phyloP scores from a whole-genome alignment of 345 rosid species.

The Camelina laxa region DNA sequence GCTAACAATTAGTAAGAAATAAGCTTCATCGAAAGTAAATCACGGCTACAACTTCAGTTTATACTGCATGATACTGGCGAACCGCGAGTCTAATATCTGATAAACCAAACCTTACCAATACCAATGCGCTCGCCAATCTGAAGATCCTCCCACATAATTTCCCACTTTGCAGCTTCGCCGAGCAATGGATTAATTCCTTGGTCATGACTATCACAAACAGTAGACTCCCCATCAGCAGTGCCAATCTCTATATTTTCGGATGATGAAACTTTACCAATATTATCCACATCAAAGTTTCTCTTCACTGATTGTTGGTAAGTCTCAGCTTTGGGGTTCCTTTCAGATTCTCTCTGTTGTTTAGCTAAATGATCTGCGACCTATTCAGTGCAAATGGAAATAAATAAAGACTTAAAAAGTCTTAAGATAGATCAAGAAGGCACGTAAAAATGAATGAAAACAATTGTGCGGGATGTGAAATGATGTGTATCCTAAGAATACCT shows the following conservation, averaged over 20 bases:
- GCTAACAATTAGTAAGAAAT: background rate
- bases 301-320: conserved; percentile 46
- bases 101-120: conserved; percentile 67
- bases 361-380: conserved; percentile 37
- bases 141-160: conserved; percentile 95
- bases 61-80: conserved; percentile 6
- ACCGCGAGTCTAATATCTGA: conserved; percentile 8
- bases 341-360: conserved; percentile 53
- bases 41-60: conserved; percentile 8
- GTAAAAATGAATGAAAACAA: conserved; percentile 1
- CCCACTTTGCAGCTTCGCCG: conserved; percentile 87
- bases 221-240: conserved; percentile 38
- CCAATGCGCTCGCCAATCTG: conserved; percentile 98
- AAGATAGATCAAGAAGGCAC: background rate
- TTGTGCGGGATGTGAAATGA: conserved; percentile 33
- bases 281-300: conserved; percentile 40
- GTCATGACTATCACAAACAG: conserved; percentile 48
- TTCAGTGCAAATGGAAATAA: conserved; percentile 38
- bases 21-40: conserved; percentile 13
- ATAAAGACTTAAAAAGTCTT: conserved; percentile 25
- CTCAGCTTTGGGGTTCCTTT: conserved; percentile 47
- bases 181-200: conserved; percentile 69
- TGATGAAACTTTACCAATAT: conserved; percentile 48
- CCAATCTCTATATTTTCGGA: conserved; percentile 42
- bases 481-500: conserved; percentile 42